Evolutionary conservation across 768 basidiomycete genomes (phyloP).

Genomic region (Crepidotus variabilis): DNA sequence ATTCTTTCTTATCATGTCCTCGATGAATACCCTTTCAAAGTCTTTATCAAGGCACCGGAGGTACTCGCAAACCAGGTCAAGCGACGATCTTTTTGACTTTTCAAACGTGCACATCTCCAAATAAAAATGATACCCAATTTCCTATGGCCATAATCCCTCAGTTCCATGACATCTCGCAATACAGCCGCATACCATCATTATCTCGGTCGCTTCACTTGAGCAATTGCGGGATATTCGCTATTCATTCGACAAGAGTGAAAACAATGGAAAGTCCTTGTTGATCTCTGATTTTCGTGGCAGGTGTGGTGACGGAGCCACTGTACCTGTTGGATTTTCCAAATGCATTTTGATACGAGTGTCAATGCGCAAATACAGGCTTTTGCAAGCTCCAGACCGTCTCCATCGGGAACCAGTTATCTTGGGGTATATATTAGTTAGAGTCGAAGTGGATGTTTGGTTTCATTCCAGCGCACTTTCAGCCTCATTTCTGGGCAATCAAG

Average conservation of each 20-base stretch:
- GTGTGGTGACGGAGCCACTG: neutral
- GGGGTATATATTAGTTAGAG: too few species aligned
- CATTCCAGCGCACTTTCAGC: slow-evolving; percentile 1
- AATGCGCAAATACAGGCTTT: too few species aligned
- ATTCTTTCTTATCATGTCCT: too few species aligned
- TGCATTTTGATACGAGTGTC: too few species aligned
- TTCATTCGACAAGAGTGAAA: slow-evolving; percentile 21
- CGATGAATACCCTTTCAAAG: too few species aligned
- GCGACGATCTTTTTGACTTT: neutral
- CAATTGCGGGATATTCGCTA: slow-evolving; percentile 30
- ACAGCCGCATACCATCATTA: neutral
- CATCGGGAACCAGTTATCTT: too few species aligned
- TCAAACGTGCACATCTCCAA: neutral
- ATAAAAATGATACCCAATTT: neutral
- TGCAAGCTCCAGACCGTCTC: too few species aligned
- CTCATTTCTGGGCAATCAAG: neutral
- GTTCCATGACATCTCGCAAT: neutral
- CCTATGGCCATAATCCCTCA: slow-evolving; percentile 36
- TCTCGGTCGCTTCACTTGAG: neutral
- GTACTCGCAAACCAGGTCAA: too few species aligned
- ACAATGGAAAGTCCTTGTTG: neutral
- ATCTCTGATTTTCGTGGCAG: neutral
- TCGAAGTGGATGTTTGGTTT: too few species aligned
- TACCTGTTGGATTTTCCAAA: neutral
- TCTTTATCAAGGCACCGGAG: too few species aligned